Conservation (phyloP, 257 asterid genomes). For the Solanum sejunctum region DNA sequence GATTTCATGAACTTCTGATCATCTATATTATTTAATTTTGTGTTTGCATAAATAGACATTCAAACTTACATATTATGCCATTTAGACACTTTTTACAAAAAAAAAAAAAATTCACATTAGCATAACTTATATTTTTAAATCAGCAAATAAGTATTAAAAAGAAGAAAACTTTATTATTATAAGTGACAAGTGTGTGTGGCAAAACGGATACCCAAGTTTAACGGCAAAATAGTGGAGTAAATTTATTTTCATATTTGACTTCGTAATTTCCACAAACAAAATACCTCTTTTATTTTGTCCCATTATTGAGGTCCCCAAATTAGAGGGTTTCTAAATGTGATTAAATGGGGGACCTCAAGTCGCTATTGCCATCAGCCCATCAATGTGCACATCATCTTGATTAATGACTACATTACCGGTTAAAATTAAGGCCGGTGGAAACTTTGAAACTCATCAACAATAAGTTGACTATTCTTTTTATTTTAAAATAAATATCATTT, state of each 20-base stretch:
- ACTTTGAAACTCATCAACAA: not conserved
- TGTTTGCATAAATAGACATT: too few species aligned
- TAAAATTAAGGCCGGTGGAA: not conserved
- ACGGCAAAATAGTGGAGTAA: not conserved
- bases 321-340: not conserved
- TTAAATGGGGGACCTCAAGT: not conserved
- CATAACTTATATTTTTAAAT: too few species aligned
- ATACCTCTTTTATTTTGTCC: not conserved
- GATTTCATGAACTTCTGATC: accelerated
- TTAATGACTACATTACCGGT: not conserved
- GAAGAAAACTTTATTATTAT: too few species aligned
- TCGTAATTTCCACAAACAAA: not conserved
- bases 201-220: not conserved
- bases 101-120: too few species aligned
- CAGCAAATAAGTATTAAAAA: too few species aligned
- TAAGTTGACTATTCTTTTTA: not conserved
- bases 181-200: too few species aligned
- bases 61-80: not conserved
- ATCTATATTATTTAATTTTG: too few species aligned
- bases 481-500: not conserved
- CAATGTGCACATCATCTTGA: not conserved
- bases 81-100: not conserved
- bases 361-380: not conserved
- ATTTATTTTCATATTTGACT: not conserved
- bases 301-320: not conserved